Evolutionary conservation across 768 basidiomycete genomes (phyloP).

Genomic region (Boletus fagicola): DNA sequence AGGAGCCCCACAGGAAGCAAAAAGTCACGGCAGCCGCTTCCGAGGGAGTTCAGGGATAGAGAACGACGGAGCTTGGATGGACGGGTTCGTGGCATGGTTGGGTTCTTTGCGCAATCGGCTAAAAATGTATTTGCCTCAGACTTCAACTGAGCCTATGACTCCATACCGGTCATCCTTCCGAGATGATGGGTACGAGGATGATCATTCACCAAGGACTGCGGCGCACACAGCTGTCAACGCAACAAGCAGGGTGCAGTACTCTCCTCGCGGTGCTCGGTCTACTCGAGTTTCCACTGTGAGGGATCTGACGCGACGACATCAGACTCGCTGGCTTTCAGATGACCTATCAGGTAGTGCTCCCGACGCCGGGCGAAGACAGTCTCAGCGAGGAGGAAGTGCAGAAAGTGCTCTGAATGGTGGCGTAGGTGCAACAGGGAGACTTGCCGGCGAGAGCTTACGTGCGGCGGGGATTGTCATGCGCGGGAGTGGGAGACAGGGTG

Average conservation of each 20-base stretch:
- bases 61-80: slow-evolving; percentile 40
- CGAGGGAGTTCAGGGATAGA: slow-evolving; percentile 45
- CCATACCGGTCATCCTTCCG: slow-evolving; percentile 33
- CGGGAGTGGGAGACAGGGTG: slow-evolving; percentile 27
- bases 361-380: slow-evolving; percentile 50
- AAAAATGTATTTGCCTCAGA: slow-evolving; percentile 20
- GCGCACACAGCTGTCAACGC: slow-evolving; percentile 22
- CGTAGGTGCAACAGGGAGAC: slow-evolving; percentile 44
- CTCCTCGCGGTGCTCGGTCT: slow-evolving; percentile 32
- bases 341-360: slow-evolving; percentile 36
- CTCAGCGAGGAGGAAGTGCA: slow-evolving; percentile 62
- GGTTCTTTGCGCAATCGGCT: not conserved
- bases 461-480: slow-evolving; percentile 63
- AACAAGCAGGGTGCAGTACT: slow-evolving; percentile 24
- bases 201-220: slow-evolving; percentile 26
- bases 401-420: slow-evolving; percentile 57
- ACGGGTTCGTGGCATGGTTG: slow-evolving; percentile 34
- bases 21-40: slow-evolving; percentile 51
- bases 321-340: slow-evolving; percentile 54
- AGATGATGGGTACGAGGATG: slow-evolving; percentile 21
- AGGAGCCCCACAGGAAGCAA: slow-evolving; percentile 44
- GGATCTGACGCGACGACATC: slow-evolving; percentile 48
- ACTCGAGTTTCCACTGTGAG: slow-evolving; percentile 47
- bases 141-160: slow-evolving; percentile 39
- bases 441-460: slow-evolving; percentile 66